Percentiles rank a stretch among this genome's conserved stretches.
phyloP scores from a whole-genome alignment of 2,329 filamentous ascomycete genomes.

The Paraconiothyrium sp. region DNA sequence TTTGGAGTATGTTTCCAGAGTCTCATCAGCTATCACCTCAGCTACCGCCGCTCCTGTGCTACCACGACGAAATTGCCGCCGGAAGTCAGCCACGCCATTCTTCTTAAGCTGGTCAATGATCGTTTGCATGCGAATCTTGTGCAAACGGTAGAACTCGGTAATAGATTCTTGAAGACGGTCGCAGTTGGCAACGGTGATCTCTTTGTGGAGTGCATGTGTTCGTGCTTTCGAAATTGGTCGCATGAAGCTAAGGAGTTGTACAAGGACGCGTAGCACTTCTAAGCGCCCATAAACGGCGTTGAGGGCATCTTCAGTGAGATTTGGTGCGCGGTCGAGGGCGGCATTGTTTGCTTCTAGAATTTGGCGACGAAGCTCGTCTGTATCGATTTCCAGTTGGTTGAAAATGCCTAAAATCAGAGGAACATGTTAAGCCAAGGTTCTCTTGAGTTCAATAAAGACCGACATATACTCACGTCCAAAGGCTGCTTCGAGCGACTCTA shows the following conservation, averaged over 20 bases:
- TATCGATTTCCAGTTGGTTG: neutral
- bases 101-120: slow-evolving; percentile 31
- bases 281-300: slow-evolving; percentile 4
- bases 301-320: slow-evolving; percentile 10
- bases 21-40: slow-evolving; percentile 31
- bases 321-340: neutral
- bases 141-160: neutral
- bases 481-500: neutral
- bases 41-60: slow-evolving; percentile 34
- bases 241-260: neutral
- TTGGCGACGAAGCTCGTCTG: neutral
- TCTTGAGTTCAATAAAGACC: too few relatives aligned
- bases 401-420: neutral
- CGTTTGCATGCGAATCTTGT: neutral
- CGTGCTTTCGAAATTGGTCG: neutral
- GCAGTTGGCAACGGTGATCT: slow-evolving; percentile 1
- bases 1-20: slow-evolving; percentile 35
- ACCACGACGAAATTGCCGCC: slow-evolving; percentile 34
- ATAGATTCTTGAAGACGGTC: neutral
- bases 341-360: neutral
- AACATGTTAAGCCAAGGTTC: neutral
- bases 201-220: slow-evolving; percentile 1
- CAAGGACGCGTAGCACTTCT: slow-evolving; percentile 7
- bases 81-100: slow-evolving; percentile 31
- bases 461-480: neutral